Base-by-base conservation (phyloP, 805 yeast genomes). In the Starmera dryadoides region DNA sequence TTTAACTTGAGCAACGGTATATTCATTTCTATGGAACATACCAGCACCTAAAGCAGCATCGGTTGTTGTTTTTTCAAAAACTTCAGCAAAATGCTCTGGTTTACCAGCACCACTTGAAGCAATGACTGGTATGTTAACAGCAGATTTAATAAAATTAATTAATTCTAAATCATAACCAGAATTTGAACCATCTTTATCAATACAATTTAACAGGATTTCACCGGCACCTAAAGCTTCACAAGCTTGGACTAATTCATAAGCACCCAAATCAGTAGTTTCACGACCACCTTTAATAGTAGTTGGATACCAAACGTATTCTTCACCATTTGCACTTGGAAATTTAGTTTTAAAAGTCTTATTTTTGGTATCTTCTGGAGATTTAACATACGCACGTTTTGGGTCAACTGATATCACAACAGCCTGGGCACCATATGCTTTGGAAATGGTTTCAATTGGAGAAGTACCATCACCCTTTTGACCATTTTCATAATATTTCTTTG, bases 21-120 rank as follows among this genome's bases (percentile, higher is more conserved):
- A 93, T 53, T 91, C 98, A 18, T 86, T 89, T 58, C 98, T 73
- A 67, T 93, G 99, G 70, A 93, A 93, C 81, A 93, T 83, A 33
- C 99, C 99, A 4, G 99, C 99, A 30, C 98, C 99, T 31, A 93
- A 71, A 15, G 98, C 98, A 33, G 99, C 99, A 64, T 93, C 98
- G 1, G 93, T 82, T 6, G 74, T 69, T 14, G 97, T 88, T 34
- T 81, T 69, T 34, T 68, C 70, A 55, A 93, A 93, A 2, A 86
- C 99, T 47, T 93, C 87, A 46, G 77, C 78, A 58, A 93, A 93
- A 63, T 93, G 98, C 36, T 69, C 73, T 2, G 99, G 98, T 18
- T 67, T 76, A 37, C 99, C 99, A 6, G 99, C 99, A 40, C 99
- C 99, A 45, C 94, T 82, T 6, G 97, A 88, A 0, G 98, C 98